Conservation (phyloP, 768 basidiomycete genomes). For the Russula compacta region DNA sequence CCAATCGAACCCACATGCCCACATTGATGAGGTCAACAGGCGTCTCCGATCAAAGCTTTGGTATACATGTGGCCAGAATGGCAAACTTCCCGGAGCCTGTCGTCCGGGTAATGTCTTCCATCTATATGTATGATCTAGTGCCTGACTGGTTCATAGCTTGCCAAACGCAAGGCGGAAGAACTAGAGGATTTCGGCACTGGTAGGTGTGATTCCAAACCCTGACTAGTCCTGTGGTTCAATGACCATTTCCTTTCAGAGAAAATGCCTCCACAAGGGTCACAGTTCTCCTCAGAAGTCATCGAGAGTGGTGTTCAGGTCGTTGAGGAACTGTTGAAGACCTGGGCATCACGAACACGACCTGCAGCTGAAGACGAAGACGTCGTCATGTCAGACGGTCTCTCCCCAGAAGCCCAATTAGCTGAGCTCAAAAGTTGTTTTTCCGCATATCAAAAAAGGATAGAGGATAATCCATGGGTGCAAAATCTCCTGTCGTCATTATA, state of each 20-base stretch:
- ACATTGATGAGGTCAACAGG: slow-evolving; percentile 37
- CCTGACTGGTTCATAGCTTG: slow-evolving; percentile 43
- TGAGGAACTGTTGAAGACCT: slow-evolving; percentile 64
- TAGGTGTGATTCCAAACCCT: slow-evolving; percentile 16
- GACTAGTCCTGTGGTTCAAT: background rate
- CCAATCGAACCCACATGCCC: background rate
- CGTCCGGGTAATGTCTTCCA: slow-evolving; percentile 49
- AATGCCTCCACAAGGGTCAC: slow-evolving; percentile 28
- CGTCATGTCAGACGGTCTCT: slow-evolving; percentile 40
- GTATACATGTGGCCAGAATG: slow-evolving; percentile 95
- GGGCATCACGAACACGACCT: slow-evolving; percentile 37
- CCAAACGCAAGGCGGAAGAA: slow-evolving; percentile 87
- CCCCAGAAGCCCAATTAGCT: slow-evolving; percentile 30
- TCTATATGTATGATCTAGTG: background rate
- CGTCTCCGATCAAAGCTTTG: slow-evolving; percentile 94
- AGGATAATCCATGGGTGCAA: slow-evolving; percentile 72
- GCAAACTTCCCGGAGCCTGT: slow-evolving; percentile 97
- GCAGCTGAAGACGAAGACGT: slow-evolving; percentile 35
- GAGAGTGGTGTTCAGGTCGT: slow-evolving; percentile 78
- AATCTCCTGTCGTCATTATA: slow-evolving; percentile 41
- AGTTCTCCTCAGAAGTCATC: slow-evolving; percentile 48
- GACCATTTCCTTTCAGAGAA: slow-evolving; percentile 19
- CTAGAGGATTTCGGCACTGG: slow-evolving; percentile 73
- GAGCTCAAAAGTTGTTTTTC: slow-evolving; percentile 54
- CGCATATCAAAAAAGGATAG: slow-evolving; percentile 57